Evolutionary conservation across 2,329 filamentous ascomycete genomes (phyloP), one percentile per base, ranked within the genome.

Genomic region (Colletotrichum sp.): DNA sequence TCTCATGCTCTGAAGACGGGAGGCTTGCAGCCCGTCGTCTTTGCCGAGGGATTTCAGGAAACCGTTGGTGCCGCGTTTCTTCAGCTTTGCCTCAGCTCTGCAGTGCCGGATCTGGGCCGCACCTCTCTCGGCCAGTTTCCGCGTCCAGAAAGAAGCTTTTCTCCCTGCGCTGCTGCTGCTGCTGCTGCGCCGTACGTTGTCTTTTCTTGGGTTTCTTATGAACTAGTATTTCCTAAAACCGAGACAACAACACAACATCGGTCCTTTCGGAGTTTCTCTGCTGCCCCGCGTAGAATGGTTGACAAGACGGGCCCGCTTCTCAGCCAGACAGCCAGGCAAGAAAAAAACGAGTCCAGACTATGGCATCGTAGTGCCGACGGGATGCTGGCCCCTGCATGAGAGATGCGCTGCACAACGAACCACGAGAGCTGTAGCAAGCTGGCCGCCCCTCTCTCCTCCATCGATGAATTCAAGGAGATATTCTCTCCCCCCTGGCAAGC

Each of bases 41-140:
- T n/a, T 21, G 44, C 16, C 16, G 16, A 52, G 30, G 12, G 28
- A 8, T 52, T 39, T 26, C 55, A 34, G 57, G 13, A 70, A 63
- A 63, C 57, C n/a, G 10, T 15, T 32, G 6, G 39, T 55, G 44
- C 44, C 44, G 44, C 65, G 39, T 49, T 49, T 59, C 21, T 32
- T 18, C 62, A 15, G 69, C 70, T 72, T 73, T 70, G 55, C 73
- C 73, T 34, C 63, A 59, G 26, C 34, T 63, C 6, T 73, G 69
- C 73, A 72, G 30, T 73, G 63, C 73, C 69, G 73, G 34, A 69
- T 57, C 28, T 16, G 49, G 16, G 44, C 65, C 24, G 21, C 64
- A 65, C 52, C 59, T 30, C 55, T 59, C 57, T 76, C 69, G 73
- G 73, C 18, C 69, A 76, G 69, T 32, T 36, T 72, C 73, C 69